Evolutionary conservation across 345 rosid genomes (phyloP), one percentile per base, ranked within the genome.

Genomic region (Brassica nigra): DNA sequence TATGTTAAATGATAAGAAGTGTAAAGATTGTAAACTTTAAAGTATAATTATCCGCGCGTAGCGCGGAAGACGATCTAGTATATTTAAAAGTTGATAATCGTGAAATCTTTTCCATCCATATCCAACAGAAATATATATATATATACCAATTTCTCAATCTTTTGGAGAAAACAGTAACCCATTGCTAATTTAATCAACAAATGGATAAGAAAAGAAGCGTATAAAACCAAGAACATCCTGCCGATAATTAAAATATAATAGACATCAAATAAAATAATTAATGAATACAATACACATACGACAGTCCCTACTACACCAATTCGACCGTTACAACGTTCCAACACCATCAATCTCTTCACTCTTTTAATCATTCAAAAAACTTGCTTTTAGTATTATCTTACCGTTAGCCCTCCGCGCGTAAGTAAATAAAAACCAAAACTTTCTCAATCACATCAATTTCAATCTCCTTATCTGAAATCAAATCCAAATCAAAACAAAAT

Each of bases 291-390:
- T 39, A 70, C 62, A 77, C 0, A 36, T 42, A 74, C 12, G 15
- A 44, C 52, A 12, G 55, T 14, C 55, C 78, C 75, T 66, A 73
- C 70, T 70, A 47, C 52, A 29, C 27, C 52, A 80, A 68, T 69
- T 62, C 79, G 83, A 80, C 83, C 83, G 83, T 80, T 80, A 75
- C 62, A 80, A 74, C 75, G 76, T 62, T 75, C 75, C 75, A 52
- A 33, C 61, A 3, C 2, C 2, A 67, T 64, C n/a, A 62, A 28
- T 36, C 54, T 49, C 62, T 44, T 18, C 0, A 12, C 55, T 71
- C 15, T 16, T 69, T 33, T 4, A 16, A 14, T 0, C 20, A 55
- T 78, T 36, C 47, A 65, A 78, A 78, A 72, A 42, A 11, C 10
- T 55, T 1, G 16, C 6, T 55, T 54, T 47, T 47, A n/a, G n/a